These are phyloP conservation scores for Ogataea polymorpha DNA, from an alignment of 805 yeast genomes.

Conservation along the genomic window DNA sequence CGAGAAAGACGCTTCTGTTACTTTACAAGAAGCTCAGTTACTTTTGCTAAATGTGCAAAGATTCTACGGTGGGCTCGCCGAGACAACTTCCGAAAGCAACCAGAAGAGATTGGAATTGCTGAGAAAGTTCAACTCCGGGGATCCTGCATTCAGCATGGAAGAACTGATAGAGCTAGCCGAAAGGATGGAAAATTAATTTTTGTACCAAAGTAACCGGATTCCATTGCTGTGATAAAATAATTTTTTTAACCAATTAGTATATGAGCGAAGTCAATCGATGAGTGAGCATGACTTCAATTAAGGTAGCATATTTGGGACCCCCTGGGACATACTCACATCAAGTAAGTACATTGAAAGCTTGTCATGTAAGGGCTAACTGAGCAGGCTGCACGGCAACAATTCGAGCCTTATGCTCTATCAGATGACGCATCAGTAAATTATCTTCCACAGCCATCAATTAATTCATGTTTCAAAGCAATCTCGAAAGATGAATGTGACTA, in stretches of 20 bases:
- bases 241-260: slow-evolving; percentile 1
- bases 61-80: slow-evolving; percentile 70
- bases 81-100: slow-evolving; percentile 38
- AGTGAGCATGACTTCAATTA: slow-evolving; percentile 25
- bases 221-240: background rate
- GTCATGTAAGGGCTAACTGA: background rate
- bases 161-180: slow-evolving; percentile 69
- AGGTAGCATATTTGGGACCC: slow-evolving; percentile 83
- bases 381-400: slow-evolving; percentile 48
- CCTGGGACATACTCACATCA: slow-evolving; percentile 92
- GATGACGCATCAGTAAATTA: slow-evolving; percentile 22
- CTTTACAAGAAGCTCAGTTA: slow-evolving; percentile 73
- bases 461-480: slow-evolving; percentile 61
- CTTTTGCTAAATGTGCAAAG: slow-evolving; percentile 74
- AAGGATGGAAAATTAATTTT: slow-evolving; percentile 49
- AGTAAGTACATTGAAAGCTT: slow-evolving; percentile 35
- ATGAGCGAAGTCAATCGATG: background rate
- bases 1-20: slow-evolving; percentile 66
- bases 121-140: slow-evolving; percentile 67
- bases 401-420: slow-evolving; percentile 24
- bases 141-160: slow-evolving; percentile 62
- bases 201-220: slow-evolving; percentile 5
- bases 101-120: slow-evolving; percentile 56
- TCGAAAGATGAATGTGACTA: slow-evolving; percentile 47
- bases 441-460: slow-evolving; percentile 42